Evolutionary conservation across 345 rosid species (phyloP).

Genomic region (Luvunga scandens): DNA sequence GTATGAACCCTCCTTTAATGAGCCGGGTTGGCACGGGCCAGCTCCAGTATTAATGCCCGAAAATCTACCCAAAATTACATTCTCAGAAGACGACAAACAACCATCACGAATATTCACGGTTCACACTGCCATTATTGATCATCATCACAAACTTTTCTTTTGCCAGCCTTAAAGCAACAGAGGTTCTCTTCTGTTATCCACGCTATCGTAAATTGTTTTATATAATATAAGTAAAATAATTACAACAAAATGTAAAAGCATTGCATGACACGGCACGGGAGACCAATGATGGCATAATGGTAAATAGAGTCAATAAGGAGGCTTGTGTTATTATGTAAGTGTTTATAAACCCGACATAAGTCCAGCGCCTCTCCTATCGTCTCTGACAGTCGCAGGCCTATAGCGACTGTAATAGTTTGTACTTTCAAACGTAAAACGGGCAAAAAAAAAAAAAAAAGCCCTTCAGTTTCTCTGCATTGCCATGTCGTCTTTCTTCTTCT

Average conservation of each 20-base stretch:
- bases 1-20: too few species aligned
- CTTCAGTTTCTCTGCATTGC: not conserved
- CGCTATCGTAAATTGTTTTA: too few species aligned
- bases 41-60: too few species aligned
- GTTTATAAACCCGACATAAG: slow-evolving; percentile 15
- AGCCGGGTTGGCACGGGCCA: too few species aligned
- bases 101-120: not conserved
- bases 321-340: not conserved
- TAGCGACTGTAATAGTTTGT: not conserved
- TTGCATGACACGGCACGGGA: not conserved
- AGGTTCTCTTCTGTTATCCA: not conserved
- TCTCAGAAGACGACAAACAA: not conserved
- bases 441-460: too few species aligned
- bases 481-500: slow-evolving; percentile 15
- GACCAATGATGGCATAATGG: not conserved
- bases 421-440: not conserved
- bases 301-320: not conserved
- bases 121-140: not conserved
- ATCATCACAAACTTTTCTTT: not conserved
- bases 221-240: too few species aligned
- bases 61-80: not conserved
- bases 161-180: not conserved
- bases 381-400: slow-evolving; percentile 10
- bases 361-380: not conserved
- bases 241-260: too few species aligned